Base-by-base conservation (phyloP, 192 early-diverging fungal species). In the Coemansia sp. region DNA sequence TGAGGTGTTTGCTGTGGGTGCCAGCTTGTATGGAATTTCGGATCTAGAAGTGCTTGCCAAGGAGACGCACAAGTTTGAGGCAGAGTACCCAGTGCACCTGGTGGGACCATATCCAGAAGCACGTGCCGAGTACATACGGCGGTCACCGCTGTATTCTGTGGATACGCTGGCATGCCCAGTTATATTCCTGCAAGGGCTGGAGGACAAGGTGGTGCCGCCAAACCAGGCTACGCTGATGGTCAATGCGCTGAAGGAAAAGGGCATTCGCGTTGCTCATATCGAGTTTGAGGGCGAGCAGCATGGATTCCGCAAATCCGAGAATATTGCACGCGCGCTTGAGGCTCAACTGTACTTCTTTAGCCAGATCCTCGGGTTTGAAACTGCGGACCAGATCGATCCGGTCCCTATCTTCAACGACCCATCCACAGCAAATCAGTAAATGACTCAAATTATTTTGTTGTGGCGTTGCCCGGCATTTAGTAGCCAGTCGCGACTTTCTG, bases 11-110 rank as follows among this genome's bases (percentile, higher is more conserved):
- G 86, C 84, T 22, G 87, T 86, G 1, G 90, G 89, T 19, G 83
- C 86, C 24, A 85, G 83, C 24, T 82, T 85, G 23, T 93, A 85
- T 60, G 92, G 92, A 35, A 87, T 93, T 29, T 88, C 86, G 0
- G 88, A 91, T 56, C 75, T 93, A 29, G 85, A 84, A 27, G 65
- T 82, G 0, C 63, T 93, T 67, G 82, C 82, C 17, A 79, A 86
- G 69, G 61, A 54, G 23, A 92, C 91, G n/a, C 92, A 92, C 79
- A 93, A 91, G 67, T 92, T 93, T 65, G 92, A 93, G 69, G 72
- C 82, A 21, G 73, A 73, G 62, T 90, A 89, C 37, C 77, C 84
- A 1, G 86, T 69, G 37, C 69, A 81, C 14, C 62, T 92, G 53
- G 86, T 91, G 15, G 89, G 89, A 0, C 75, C 84, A 9, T 87